A percentile compares a stretch with the other conserved stretches of the same genome.
Conservation (phyloP, 139 green algal genomes). For the Volvox reticuliferus region DNA sequence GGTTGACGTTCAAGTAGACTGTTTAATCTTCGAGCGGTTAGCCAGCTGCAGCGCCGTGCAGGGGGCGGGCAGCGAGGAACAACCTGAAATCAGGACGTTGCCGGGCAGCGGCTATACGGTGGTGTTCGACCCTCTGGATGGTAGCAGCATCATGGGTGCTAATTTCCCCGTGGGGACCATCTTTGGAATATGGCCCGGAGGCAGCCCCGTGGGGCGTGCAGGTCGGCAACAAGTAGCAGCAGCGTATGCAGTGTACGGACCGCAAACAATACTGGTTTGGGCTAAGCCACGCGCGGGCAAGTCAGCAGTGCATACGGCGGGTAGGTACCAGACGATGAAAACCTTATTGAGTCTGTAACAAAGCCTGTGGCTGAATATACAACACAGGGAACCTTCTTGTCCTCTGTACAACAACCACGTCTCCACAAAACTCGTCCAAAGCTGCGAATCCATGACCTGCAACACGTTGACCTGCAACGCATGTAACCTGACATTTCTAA, state of each 20-base stretch:
- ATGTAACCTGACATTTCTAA: no score
- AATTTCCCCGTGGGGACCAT: slow-evolving; percentile 90
- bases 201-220: slow-evolving; percentile 63
- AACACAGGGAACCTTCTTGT: no score
- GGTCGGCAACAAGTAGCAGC: slow-evolving; percentile 79
- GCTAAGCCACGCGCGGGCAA: slow-evolving; percentile 56
- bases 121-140: slow-evolving; percentile 91
- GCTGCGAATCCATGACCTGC: no score
- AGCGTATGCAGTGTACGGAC: slow-evolving; percentile 86
- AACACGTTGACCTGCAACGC: no score
- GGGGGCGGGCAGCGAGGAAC: slow-evolving; percentile 83
- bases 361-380: no score
- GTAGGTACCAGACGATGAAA: neutral
- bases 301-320: neutral
- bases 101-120: slow-evolving; percentile 72
- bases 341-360: no score
- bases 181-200: slow-evolving; percentile 86
- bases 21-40: slow-evolving; percentile 75
- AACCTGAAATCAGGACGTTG: slow-evolving; percentile 65
- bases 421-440: no score
- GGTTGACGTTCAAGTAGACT: slow-evolving; percentile 81
- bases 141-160: slow-evolving; percentile 79
- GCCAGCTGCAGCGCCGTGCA: slow-evolving; percentile 68
- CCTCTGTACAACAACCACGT: no score
- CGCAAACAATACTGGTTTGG: slow-evolving; percentile 83